Evolutionary conservation across 768 basidiomycete genomes (phyloP).

Genomic region (Termitomyces heimii): DNA sequence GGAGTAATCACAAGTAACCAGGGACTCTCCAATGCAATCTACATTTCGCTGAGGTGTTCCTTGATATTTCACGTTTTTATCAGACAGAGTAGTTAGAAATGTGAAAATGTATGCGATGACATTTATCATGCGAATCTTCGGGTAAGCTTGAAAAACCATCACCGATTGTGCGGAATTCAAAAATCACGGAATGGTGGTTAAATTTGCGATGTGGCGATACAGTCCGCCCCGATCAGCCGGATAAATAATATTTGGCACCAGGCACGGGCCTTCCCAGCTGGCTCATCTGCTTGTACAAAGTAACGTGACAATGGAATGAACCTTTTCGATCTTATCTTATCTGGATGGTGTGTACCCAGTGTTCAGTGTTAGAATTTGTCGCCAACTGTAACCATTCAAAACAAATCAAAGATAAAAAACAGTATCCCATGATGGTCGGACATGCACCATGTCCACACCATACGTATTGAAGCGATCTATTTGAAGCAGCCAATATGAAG

Average conservation of each 20-base stretch:
- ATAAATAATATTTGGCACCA: background rate
- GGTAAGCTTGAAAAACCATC: background rate
- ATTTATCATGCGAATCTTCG: background rate
- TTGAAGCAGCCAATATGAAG: background rate
- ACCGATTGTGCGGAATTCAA: background rate
- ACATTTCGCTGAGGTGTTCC: background rate
- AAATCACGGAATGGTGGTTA: background rate
- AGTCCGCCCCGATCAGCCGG: background rate
- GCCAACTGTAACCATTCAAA: background rate
- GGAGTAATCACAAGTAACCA: background rate
- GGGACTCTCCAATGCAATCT: background rate
- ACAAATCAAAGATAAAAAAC: background rate
- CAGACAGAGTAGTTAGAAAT: background rate
- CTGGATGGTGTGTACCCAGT: background rate
- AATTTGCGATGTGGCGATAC: background rate
- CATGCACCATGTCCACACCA: background rate
- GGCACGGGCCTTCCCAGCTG: background rate
- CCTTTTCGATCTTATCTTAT: conserved; percentile 1
- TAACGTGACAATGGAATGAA: background rate
- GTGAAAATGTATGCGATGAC: background rate
- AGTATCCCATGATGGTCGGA: background rate
- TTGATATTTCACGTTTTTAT: background rate
- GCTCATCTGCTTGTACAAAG: background rate
- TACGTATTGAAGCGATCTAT: background rate
- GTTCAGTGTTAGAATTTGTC: background rate